Base-by-base conservation (phyloP, 2,329 filamentous ascomycete species). In the Neonectria ditissima region DNA sequence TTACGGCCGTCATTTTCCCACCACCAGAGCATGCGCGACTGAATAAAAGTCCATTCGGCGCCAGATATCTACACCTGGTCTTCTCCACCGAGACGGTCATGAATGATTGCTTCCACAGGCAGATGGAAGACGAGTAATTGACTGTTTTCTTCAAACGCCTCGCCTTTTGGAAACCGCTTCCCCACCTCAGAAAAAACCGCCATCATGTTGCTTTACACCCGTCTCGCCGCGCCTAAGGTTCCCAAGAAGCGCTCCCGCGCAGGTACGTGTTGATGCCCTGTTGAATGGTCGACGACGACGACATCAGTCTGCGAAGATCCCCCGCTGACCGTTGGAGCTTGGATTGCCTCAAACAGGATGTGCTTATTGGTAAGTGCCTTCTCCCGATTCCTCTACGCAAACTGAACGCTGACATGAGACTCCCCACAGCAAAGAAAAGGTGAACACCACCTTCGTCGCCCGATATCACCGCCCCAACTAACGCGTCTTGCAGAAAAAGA, bases 121-220 rank as follows among this genome's bases (percentile, higher is more conserved):
- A 59, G 59, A 70, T 64, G 66, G 69, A 64, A 65, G 61, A 62
- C 62, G 63, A 57, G 61, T 72, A 62, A 72, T 67, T 65, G 56
- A 63, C 41, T 62, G 34, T 22, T 55, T 32, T 64, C 56, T 69
- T 69, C 62, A 69, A 73, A 67, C 62, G 20, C 48, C 60, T 68
- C 55, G 69, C 66, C 45, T 74, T 45, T 44, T 50, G 32, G 26
- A 24, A 24, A 39, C 26, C 39, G 20, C 57, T 52, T 50, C 65
- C 53, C 60, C 57, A 63, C 44, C 41, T 22, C 22, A 18, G 7
- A 52, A 20, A 18, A 18, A 6, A 41, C n/a, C 34, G 6, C 54
- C 55, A 72, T 55, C 47, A 88, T 89, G 87, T 77, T 89, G 69
- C 76, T 89, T 47, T 89, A 87, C 73, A 87, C 86, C n/a, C 83